Percentiles rank a stretch among this genome's conserved stretches.
Conservation (phyloP, 2,329 filamentous ascomycete species). For the Paecilomyces dactylethromorphus region DNA sequence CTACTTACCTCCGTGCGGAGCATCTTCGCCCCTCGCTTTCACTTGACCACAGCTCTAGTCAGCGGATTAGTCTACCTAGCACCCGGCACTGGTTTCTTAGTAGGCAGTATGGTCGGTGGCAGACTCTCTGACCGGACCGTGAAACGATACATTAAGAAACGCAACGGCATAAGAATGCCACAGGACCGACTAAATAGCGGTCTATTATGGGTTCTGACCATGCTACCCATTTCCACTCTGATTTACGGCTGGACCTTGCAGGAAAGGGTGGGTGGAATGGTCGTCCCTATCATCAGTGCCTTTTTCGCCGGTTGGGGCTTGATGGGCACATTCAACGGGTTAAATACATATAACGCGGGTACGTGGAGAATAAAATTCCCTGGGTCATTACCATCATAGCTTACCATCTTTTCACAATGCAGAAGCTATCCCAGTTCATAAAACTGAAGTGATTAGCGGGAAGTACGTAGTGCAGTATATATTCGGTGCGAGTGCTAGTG, state of each 20-base stretch:
- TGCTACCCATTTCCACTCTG: constrained; percentile 57
- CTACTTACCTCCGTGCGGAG: constrained; percentile 64
- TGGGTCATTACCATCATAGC: background rate
- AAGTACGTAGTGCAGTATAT: constrained; percentile 76
- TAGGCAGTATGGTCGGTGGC: constrained; percentile 64
- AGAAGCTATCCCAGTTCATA: constrained; percentile 40
- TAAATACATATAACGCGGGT: constrained; percentile 61
- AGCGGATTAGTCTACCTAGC: constrained; percentile 69
- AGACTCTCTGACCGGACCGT: constrained; percentile 62
- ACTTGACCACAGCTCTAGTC: constrained; percentile 58
- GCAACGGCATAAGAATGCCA: constrained; percentile 53
- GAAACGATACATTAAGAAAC: constrained; percentile 55
- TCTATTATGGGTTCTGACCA: constrained; percentile 49
- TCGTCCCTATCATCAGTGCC: constrained; percentile 60
- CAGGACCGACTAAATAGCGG: constrained; percentile 61
- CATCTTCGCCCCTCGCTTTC: constrained; percentile 66
- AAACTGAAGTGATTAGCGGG: constrained; percentile 69
- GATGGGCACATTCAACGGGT: constrained; percentile 64
- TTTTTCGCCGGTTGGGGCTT: constrained; percentile 67
- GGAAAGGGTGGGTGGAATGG: constrained; percentile 47
- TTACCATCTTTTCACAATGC: constrained; percentile 32
- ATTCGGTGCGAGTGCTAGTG: constrained; percentile 64
- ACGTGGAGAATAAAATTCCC: constrained; percentile 1
- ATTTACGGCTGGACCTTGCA: constrained; percentile 63
- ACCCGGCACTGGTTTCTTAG: constrained; percentile 62